Evolutionary conservation across 2,329 filamentous ascomycete genomes (phyloP).

Genomic region (Metarhizium anisopliae): DNA sequence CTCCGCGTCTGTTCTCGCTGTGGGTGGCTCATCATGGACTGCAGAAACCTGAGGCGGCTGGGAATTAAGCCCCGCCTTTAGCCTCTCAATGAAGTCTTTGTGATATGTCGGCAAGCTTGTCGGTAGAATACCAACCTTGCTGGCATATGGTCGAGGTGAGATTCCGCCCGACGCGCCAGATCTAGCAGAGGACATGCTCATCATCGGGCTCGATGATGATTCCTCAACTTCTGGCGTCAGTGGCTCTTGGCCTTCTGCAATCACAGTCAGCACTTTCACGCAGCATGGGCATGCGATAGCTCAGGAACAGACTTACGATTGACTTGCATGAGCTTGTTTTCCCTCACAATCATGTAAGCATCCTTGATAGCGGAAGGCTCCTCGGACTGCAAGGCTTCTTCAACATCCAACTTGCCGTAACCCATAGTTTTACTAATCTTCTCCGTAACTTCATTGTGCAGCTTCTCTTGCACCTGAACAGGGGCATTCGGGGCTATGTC

Average conservation of each 20-base stretch:
- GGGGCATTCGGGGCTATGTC: conserved; percentile 74
- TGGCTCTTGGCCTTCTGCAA: conserved; percentile 24
- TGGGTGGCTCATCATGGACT: conserved; percentile 37
- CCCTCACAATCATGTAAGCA: conserved; percentile 93
- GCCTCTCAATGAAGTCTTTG: conserved; percentile 76
- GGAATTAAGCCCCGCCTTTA: conserved; percentile 43
- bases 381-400: conserved; percentile 82
- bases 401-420: conserved; percentile 88
- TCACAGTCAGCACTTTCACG: conserved; percentile 19
- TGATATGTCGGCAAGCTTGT: conserved; percentile 88
- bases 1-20: conserved; percentile 57
- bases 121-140: conserved; percentile 84
- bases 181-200: conserved; percentile 45
- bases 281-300: conserved; percentile 7
- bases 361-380: conserved; percentile 98
- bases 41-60: conserved; percentile 31
- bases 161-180: conserved; percentile 41
- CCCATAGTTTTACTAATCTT: conserved; percentile 98
- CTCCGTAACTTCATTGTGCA: conserved; percentile 85
- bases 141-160: conserved; percentile 53
- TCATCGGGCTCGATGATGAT: conserved; percentile 36
- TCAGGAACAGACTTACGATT: conserved; percentile 58
- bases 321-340: conserved; percentile 94
- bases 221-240: conserved; percentile 27
- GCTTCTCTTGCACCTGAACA: conserved; percentile 71